phyloP scores from a whole-genome alignment of 805 yeast species.

The Wickerhamiella domercqiae region DNA sequence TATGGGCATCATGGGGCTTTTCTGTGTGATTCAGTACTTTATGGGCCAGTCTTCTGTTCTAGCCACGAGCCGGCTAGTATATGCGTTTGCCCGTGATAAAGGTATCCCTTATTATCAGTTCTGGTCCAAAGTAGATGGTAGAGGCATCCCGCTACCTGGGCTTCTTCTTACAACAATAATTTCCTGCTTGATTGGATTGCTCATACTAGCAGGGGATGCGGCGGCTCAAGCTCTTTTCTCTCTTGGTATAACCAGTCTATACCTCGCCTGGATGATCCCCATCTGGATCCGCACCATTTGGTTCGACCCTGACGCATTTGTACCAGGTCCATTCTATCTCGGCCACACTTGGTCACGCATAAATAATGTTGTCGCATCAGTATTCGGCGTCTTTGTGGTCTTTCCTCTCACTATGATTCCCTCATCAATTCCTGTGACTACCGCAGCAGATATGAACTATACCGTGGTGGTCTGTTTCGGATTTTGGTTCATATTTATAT shows the following conservation, averaged over 20 bases:
- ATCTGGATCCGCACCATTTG: slow-evolving; percentile 38
- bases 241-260: slow-evolving; percentile 49
- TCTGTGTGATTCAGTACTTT: slow-evolving; percentile 12
- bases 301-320: slow-evolving; percentile 34
- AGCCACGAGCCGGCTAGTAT: slow-evolving; percentile 55
- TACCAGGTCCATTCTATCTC: slow-evolving; percentile 46
- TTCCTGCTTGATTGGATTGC: slow-evolving; percentile 37
- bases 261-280: slow-evolving; percentile 48
- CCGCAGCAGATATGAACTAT: slow-evolving; percentile 55
- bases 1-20: slow-evolving; percentile 10
- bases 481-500: slow-evolving; percentile 35
- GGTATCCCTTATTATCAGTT: slow-evolving; percentile 35
- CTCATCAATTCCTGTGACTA: slow-evolving; percentile 44
- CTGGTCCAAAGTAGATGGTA: slow-evolving; percentile 34
- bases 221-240: slow-evolving; percentile 55
- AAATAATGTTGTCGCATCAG: slow-evolving; percentile 29
- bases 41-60: slow-evolving; percentile 28
- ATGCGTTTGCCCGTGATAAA: slow-evolving; percentile 53
- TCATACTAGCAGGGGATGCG: slow-evolving; percentile 44
- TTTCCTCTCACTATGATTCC: slow-evolving; percentile 34
- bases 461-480: slow-evolving; percentile 47
- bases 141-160: slow-evolving; percentile 48
- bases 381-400: slow-evolving; percentile 33
- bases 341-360: slow-evolving; percentile 33
- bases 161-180: slow-evolving; percentile 35